Evolutionary conservation across 192 early-diverging fungal genomes (phyloP).

Genomic region (Diversispora eburnea): DNA sequence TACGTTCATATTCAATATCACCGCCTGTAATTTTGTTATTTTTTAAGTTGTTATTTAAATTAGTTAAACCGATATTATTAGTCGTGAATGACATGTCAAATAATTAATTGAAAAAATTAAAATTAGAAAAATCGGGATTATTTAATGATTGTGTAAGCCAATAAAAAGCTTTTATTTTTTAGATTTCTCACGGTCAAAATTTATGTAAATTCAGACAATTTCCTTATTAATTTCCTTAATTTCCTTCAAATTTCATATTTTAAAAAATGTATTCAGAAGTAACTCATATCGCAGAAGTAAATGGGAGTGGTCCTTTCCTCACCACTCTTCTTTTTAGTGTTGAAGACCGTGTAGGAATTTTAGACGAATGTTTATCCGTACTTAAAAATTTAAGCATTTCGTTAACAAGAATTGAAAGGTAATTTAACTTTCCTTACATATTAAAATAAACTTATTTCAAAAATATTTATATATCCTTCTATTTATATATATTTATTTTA

Average conservation of each 20-base stretch:
- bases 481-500: neutral
- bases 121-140: too few species aligned
- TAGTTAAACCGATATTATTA: too few species aligned
- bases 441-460: neutral
- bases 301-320: slow-evolving; percentile 30
- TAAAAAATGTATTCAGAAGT: slow-evolving; percentile 22
- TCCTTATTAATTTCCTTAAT: too few species aligned
- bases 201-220: too few species aligned
- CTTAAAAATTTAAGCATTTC: slow-evolving; percentile 72
- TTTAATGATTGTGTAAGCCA: too few species aligned
- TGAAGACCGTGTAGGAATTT: slow-evolving; percentile 76
- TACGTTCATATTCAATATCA: slow-evolving; percentile 9
- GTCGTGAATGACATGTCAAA: too few species aligned
- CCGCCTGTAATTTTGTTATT: neutral
- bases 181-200: too few species aligned
- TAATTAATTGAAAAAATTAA: too few species aligned
- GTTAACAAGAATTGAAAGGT: slow-evolving; percentile 93
- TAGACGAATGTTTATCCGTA: slow-evolving; percentile 76
- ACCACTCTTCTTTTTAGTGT: slow-evolving; percentile 78
- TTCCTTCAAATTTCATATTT: too few species aligned
- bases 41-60: too few species aligned
- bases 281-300: neutral
- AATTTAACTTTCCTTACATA: slow-evolving; percentile 18
- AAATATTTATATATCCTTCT: too few species aligned
- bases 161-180: too few species aligned